Percentiles rank a stretch among this genome's conserved stretches.
Conservation (phyloP, 768 basidiomycete genomes). For the Mycena albidolilacea region DNA sequence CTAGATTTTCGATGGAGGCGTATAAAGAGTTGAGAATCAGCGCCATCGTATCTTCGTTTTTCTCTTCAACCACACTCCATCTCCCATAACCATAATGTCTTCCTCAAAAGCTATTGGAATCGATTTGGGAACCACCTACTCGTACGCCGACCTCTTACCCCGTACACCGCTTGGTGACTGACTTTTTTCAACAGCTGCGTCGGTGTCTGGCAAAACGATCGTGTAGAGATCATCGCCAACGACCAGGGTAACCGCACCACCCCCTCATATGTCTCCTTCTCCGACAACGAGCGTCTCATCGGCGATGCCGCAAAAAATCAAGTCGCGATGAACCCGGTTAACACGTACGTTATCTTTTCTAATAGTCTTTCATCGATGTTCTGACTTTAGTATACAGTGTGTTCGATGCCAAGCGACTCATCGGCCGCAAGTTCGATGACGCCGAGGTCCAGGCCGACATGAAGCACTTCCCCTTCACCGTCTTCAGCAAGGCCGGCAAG, state of each 20-base stretch:
- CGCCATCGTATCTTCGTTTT: slow-evolving; percentile 20
- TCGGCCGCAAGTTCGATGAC: slow-evolving; percentile 77
- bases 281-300: slow-evolving; percentile 95
- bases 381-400: slow-evolving; percentile 26
- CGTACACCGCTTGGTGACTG: slow-evolving; percentile 14
- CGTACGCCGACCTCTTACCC: slow-evolving; percentile 61
- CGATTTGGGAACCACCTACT: slow-evolving; percentile 94
- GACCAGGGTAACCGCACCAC: slow-evolving; percentile 97
- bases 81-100: slow-evolving; percentile 57
- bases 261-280: slow-evolving; percentile 96
- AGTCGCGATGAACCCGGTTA: slow-evolving; percentile 94
- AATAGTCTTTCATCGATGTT: slow-evolving; percentile 29
- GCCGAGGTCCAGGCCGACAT: slow-evolving; percentile 83
- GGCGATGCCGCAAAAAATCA: slow-evolving; percentile 99
- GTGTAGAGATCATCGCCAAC: slow-evolving; percentile 98
- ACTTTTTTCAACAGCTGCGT: slow-evolving; percentile 68
- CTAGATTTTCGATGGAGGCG: slow-evolving; percentile 37
- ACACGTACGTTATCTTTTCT: slow-evolving; percentile 38
- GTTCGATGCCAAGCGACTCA: slow-evolving; percentile 41
- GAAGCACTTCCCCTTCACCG: slow-evolving; percentile 95
- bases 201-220: slow-evolving; percentile 99
- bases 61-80: slow-evolving; percentile 34
- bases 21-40: slow-evolving; percentile 42
- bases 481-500: slow-evolving; percentile 89
- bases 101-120: slow-evolving; percentile 90